Percentiles rank a stretch among this genome's conserved stretches.
Evolutionary conservation across 306 rosid species (phyloP).

Genomic region (Parietaria judaica): DNA sequence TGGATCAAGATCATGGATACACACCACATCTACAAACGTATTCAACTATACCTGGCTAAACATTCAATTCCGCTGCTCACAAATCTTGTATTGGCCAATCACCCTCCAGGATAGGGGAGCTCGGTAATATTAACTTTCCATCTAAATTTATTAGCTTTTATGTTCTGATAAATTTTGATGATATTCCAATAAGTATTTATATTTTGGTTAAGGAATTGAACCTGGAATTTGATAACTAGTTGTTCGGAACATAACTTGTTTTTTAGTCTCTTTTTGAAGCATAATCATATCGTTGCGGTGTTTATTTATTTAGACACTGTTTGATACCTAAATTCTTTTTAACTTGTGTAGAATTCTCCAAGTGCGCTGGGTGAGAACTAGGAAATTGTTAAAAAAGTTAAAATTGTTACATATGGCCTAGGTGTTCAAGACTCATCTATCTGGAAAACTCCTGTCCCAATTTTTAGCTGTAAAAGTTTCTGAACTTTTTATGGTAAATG

Average conservation of each 20-base stretch:
- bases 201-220: no score
- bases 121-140: constrained; percentile 36
- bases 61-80: constrained; percentile 58
- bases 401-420: no score
- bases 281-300: neutral
- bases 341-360: no score
- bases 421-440: no score
- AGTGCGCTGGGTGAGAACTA: no score
- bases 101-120: constrained; percentile 61
- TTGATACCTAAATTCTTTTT: no score
- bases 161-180: constrained; percentile 15
- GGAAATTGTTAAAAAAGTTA: no score
- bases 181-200: neutral
- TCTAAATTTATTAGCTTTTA: constrained; percentile 1
- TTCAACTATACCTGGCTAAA: constrained; percentile 55
- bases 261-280: neutral
- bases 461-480: no score
- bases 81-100: constrained; percentile 89
- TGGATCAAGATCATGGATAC: constrained; percentile 50
- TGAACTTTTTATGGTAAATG: no score
- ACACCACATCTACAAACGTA: constrained; percentile 32
- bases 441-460: no score
- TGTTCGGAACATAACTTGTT: neutral
- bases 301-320: neutral
- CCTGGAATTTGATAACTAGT: no score